phyloP scores from a whole-genome alignment of 2,329 filamentous ascomycete genomes.

The Gnomoniopsis smithogilvyi region DNA sequence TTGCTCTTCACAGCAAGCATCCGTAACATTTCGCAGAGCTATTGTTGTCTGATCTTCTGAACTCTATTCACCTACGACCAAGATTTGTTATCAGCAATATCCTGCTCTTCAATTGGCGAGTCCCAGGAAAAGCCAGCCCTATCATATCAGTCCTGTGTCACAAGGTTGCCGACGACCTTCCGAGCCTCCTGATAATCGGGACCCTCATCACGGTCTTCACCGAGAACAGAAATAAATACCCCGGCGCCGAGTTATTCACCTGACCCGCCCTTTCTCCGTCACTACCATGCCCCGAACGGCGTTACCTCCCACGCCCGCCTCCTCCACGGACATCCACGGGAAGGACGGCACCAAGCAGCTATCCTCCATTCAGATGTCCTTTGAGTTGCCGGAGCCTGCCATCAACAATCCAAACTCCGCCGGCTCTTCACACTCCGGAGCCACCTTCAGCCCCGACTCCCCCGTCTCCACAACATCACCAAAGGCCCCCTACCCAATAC shows the following conservation, averaged over 20 bases:
- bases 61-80: not conserved
- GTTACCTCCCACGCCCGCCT: slow-evolving; percentile 72
- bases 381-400: slow-evolving; percentile 75
- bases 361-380: slow-evolving; percentile 61
- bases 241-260: not conserved
- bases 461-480: slow-evolving; percentile 21
- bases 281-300: slow-evolving; percentile 60
- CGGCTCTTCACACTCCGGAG: not conserved
- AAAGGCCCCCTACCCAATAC: slow-evolving; percentile 39
- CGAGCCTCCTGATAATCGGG: not conserved
- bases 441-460: slow-evolving; percentile 4
- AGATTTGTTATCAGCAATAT: not conserved
- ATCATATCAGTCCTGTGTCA: not conserved
- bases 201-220: not conserved
- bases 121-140: not conserved
- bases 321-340: slow-evolving; percentile 75
- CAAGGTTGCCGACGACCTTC: not conserved
- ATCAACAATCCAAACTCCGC: slow-evolving; percentile 43
- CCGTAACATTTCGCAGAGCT: not conserved
- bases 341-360: slow-evolving; percentile 64
- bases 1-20: not conserved
- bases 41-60: not conserved
- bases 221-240: slow-evolving; percentile 15
- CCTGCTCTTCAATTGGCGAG: no score
- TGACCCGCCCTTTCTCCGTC: not conserved